phyloP scores from a whole-genome alignment of 1,139 yeast genomes.

The Yamadazyma friedrichii region DNA sequence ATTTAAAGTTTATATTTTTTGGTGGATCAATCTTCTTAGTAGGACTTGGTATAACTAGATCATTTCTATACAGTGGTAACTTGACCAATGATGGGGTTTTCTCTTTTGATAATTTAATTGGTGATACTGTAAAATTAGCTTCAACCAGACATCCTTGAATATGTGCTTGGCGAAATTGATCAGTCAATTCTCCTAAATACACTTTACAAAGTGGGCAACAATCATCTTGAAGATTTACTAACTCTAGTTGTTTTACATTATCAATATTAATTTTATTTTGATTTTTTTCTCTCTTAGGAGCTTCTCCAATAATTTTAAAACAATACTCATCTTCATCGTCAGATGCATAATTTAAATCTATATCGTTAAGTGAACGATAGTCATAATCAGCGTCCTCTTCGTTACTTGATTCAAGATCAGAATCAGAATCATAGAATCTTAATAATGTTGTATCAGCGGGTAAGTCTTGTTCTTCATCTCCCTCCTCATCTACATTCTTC shows the following conservation, averaged over 20 bases:
- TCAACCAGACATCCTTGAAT: constrained; percentile 10
- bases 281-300: constrained; percentile 8
- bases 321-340: constrained; percentile 14
- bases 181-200: constrained; percentile 10
- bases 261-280: constrained; percentile 11
- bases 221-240: constrained; percentile 2
- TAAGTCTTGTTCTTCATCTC: not conserved
- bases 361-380: constrained; percentile 12
- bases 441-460: constrained; percentile 1
- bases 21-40: constrained; percentile 17
- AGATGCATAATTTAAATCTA: constrained; percentile 14
- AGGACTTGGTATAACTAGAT: constrained; percentile 10
- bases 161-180: constrained; percentile 10
- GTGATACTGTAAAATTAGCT: constrained; percentile 7
- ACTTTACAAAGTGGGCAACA: constrained; percentile 22
- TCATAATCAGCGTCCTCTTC: constrained; percentile 13
- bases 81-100: constrained; percentile 11
- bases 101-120: constrained; percentile 7
- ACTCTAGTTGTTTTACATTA: constrained; percentile 10
- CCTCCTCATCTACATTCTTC: not conserved
- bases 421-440: constrained; percentile 15
- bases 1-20: constrained; percentile 15
- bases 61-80: constrained; percentile 16
- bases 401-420: constrained; percentile 8
- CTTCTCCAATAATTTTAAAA: constrained; percentile 11